Evolutionary conservation across 2,329 filamentous ascomycete species (phyloP).

Genomic region (Alternaria hordeiaustralica): DNA sequence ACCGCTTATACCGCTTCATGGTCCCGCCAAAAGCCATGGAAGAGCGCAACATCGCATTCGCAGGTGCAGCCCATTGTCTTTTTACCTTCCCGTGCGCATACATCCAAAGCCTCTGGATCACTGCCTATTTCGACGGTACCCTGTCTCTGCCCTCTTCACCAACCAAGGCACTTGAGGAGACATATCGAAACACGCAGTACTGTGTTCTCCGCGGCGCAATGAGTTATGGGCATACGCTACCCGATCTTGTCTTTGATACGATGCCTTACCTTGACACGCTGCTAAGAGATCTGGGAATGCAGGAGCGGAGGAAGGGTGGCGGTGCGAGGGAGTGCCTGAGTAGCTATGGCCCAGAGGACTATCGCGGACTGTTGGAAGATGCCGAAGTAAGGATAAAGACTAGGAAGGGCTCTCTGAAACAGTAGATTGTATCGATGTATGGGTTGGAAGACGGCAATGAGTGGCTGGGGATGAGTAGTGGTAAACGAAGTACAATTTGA

Average conservation of each 20-base stretch:
- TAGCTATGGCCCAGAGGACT: constrained; percentile 60
- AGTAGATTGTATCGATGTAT: background rate
- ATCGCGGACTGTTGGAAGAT: constrained; percentile 55
- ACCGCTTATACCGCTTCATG: constrained; percentile 54
- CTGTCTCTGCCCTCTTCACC: constrained; percentile 42
- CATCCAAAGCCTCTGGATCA: constrained; percentile 57
- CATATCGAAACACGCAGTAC: constrained; percentile 71
- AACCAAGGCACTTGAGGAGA: constrained; percentile 31
- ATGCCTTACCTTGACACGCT: constrained; percentile 40
- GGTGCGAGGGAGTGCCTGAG: constrained; percentile 26
- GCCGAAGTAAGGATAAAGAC: constrained; percentile 56
- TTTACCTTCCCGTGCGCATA: constrained; percentile 47
- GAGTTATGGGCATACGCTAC: constrained; percentile 72
- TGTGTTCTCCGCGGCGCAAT: constrained; percentile 73
- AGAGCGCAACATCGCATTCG: constrained; percentile 24
- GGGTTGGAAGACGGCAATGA: background rate
- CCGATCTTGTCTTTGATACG: constrained; percentile 40
- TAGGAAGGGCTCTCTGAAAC: background rate
- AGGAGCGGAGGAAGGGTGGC: constrained; percentile 25
- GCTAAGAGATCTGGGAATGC: constrained; percentile 30
- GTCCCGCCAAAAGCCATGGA: constrained; percentile 36
- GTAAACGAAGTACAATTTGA: no score
- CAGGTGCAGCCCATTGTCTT: constrained; percentile 44
- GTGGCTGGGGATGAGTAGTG: background rate
- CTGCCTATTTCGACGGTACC: constrained; percentile 66